Evolutionary conservation across 208 protist genomes (phyloP).

Genomic region (Leishmania guyanensis): DNA sequence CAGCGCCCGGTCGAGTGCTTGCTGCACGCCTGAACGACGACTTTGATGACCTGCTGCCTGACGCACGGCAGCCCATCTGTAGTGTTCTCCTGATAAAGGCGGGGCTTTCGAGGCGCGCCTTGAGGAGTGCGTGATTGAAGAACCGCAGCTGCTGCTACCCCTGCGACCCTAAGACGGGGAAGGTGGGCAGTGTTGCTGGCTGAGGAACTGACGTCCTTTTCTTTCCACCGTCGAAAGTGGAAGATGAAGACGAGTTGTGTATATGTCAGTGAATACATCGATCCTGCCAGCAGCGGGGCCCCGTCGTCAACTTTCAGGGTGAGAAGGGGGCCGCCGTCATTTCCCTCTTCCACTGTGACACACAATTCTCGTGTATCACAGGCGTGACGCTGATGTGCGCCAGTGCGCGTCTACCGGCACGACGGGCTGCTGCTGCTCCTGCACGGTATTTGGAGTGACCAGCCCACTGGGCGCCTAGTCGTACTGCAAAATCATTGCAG

Average conservation of each 20-base stretch:
- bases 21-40: not conserved
- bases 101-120: not conserved
- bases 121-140: constrained; percentile 2
- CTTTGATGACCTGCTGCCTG: too few species aligned
- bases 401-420: not conserved
- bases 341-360: constrained; percentile 1
- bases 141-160: constrained; percentile 2
- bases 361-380: not conserved
- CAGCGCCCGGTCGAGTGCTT: constrained; percentile 3
- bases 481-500: not conserved
- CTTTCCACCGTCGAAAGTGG: not conserved
- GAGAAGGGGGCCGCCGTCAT: constrained; percentile 5
- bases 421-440: not conserved
- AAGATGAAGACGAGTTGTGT: not conserved
- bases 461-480: not conserved
- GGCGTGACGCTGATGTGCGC: not conserved
- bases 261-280: not conserved
- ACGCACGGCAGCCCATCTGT: not conserved
- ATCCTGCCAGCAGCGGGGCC: too few species aligned
- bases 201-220: constrained; percentile 7
- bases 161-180: not conserved
- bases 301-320: too few species aligned
- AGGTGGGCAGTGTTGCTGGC: constrained; percentile 12
- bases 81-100: not conserved
- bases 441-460: not conserved